Percentiles rank a stretch among this genome's conserved stretches.
Conservation (phyloP, 169 alveolate species). For the Perkinsus marinus region DNA sequence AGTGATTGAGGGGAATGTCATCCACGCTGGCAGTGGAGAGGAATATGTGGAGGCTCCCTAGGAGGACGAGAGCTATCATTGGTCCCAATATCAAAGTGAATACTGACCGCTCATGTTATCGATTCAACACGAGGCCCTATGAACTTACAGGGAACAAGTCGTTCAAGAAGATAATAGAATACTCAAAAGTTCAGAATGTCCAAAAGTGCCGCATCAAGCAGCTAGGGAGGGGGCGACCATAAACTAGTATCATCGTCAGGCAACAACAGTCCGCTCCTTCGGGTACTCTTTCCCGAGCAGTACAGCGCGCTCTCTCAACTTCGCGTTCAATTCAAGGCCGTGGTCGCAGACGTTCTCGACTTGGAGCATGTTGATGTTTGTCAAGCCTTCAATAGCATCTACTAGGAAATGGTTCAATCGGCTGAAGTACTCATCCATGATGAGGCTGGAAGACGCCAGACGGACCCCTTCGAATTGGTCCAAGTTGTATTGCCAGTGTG, state of each 20-base stretch:
- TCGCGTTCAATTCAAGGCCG: background rate
- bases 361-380: background rate
- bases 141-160: no score
- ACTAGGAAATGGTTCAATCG: background rate
- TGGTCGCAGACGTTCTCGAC: background rate
- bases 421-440: background rate
- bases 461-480: background rate
- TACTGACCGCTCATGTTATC: background rate
- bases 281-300: background rate
- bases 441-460: background rate
- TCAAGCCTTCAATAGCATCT: background rate
- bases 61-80: background rate
- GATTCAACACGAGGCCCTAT: no score
- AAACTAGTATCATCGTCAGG: no score
- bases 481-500: background rate
- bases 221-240: no score
- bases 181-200: no score
- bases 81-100: background rate
- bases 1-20: background rate
- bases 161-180: no score
- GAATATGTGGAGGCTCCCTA: background rate
- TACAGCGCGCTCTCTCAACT: background rate
- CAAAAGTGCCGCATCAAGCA: no score
- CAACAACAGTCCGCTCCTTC: no score
- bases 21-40: background rate